Evolutionary conservation across 176 grass and related monocot species (phyloP).

Genomic region (Eragrostis nindensis): DNA sequence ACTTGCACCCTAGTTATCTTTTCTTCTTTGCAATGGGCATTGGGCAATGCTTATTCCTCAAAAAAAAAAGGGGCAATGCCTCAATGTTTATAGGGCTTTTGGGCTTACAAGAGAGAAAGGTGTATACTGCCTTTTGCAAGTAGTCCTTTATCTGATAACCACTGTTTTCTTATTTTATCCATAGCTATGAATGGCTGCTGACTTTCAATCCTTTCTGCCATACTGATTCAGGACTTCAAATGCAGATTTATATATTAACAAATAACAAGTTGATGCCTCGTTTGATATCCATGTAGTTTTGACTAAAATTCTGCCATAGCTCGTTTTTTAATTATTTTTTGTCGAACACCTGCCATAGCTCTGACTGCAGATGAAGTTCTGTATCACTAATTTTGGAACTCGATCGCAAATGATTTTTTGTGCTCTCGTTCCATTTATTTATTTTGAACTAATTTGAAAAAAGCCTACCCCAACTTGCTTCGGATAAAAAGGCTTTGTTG

Average conservation of each 20-base stretch:
- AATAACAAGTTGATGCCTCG: neutral
- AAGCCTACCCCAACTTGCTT: too few species aligned
- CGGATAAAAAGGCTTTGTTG: too few species aligned
- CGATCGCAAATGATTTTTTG: too few species aligned
- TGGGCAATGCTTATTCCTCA: too few species aligned
- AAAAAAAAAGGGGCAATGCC: neutral
- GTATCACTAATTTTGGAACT: conserved; percentile 8
- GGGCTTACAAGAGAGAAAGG: neutral
- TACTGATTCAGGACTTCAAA: neutral
- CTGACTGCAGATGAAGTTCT: neutral
- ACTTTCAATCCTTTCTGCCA: neutral
- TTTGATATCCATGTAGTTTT: neutral
- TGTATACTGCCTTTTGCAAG: neutral
- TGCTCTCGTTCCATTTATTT: neutral
- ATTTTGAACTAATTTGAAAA: neutral
- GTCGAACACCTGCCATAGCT: too few species aligned
- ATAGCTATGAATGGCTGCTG: neutral
- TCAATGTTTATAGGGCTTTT: neutral
- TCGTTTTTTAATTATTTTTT: too few species aligned
- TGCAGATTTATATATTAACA: neutral
- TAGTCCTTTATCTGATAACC: neutral
- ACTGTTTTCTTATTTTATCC: neutral
- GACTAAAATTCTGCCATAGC: conserved; percentile 6
- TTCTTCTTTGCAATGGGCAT: neutral
- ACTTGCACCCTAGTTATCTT: too few species aligned